Conservation (phyloP, 2,329 filamentous ascomycete species). For the Thelonectria discophora region DNA sequence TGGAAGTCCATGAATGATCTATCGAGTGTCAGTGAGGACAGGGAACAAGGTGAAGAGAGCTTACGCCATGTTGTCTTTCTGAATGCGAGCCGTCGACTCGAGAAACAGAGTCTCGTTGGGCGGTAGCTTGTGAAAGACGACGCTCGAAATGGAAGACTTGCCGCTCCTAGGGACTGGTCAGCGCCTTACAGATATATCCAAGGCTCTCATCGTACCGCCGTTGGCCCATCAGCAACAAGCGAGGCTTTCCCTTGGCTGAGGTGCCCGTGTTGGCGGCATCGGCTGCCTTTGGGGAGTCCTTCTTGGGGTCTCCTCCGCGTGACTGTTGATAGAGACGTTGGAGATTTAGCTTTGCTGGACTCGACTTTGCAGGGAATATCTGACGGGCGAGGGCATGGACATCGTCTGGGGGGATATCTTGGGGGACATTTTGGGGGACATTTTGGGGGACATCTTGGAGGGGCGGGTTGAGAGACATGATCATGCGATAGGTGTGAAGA, state of each 20-base stretch:
- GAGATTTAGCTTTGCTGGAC: slow-evolving; percentile 70
- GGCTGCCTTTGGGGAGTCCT: slow-evolving; percentile 57
- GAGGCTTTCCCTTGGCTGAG: slow-evolving; percentile 75
- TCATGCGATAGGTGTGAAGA: neutral
- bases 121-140: slow-evolving; percentile 98
- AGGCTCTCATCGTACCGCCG: slow-evolving; percentile 70
- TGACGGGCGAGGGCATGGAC: slow-evolving; percentile 43
- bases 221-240: slow-evolving; percentile 93
- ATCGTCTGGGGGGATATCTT: slow-evolving; percentile 38
- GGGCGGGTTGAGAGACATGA: slow-evolving; percentile 49
- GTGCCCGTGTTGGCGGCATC: slow-evolving; percentile 50
- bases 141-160: slow-evolving; percentile 97
- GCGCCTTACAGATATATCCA: neutral
- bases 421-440: slow-evolving; percentile 38
- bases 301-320: slow-evolving; percentile 59
- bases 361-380: slow-evolving; percentile 52
- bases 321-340: slow-evolving; percentile 71
- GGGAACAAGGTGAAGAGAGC: slow-evolving; percentile 47
- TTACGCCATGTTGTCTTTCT: slow-evolving; percentile 95
- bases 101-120: slow-evolving; percentile 95
- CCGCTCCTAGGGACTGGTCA: slow-evolving; percentile 74
- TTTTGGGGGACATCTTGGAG: slow-evolving; percentile 39
- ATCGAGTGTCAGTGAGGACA: slow-evolving; percentile 16
- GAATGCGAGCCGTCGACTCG: slow-evolving; percentile 92
- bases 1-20: slow-evolving; percentile 99